Evolutionary conservation across 805 yeast species (phyloP), one percentile per base, ranked within the genome.

Genomic region (Candida oleophila): DNA sequence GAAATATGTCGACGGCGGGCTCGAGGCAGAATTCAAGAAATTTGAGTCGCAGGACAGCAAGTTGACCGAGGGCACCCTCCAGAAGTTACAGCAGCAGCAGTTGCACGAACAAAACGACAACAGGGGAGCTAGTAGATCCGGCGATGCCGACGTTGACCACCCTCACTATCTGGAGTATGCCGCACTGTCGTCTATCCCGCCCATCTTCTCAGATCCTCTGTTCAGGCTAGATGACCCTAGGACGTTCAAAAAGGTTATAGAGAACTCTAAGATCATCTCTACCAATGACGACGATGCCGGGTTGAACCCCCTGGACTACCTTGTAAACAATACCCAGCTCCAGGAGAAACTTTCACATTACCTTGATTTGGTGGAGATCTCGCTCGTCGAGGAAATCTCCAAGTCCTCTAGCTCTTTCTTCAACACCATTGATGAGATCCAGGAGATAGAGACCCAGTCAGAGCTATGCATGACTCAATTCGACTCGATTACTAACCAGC

Each of bases 141-240:
- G 19, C 4, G 4, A 8, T 12, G 19, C 42, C 8, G 22, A 21
- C 22, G n/a, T 30, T 7, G 14, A 11, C 5, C 30, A 16, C 16
- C 14, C 14, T 20, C 12, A 19, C n/a, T 22, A 22, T 21, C 41
- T 19, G 22, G 15, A 19, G 9, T 25, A 25, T 25, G 11, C 5
- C 5, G 30, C 11, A 25, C 30, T 25, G 30, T 12, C 14, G 8
- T 30, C 28, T 1, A 78, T 94, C 4, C 98, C 99, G 0, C 64
- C 69, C 2, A 80, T 89, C 1, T 94, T 79, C 55, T 82, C 85
- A 51, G 78, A 77, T 21, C 71, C 77, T 5, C 77, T 82, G 36
- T 94, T 94, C 65, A 75, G 88, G 52, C 72, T 94, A 35, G 97
- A 94, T 55, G 89, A 94, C 60, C 97, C 97, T 4, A 75, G 96